A percentile compares a stretch with the other conserved stretches of the same genome.
phyloP scores from a whole-genome alignment of 2,329 filamentous ascomycete species.

The Metarhizium humberi region DNA sequence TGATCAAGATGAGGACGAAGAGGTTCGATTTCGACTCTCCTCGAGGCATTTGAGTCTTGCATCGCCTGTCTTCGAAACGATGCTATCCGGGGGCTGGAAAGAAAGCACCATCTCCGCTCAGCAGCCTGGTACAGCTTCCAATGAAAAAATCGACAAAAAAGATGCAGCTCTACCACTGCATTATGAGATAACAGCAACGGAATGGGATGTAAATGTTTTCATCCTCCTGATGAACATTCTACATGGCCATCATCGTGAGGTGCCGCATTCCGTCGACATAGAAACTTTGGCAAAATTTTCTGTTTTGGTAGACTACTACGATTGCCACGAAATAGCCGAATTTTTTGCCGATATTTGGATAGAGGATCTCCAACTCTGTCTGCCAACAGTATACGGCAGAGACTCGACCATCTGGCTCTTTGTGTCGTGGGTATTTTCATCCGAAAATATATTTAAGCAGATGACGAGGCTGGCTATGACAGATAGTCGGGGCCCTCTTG shows the following conservation, averaged over 20 bases:
- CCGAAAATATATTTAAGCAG: no score
- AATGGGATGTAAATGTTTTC: background rate
- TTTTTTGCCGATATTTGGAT: conserved; percentile 33
- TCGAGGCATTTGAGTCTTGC: conserved; percentile 25
- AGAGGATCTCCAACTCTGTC: background rate
- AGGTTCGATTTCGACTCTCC: conserved; percentile 14
- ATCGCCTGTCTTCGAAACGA: conserved; percentile 15
- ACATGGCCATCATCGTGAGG: background rate
- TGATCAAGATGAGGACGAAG: background rate
- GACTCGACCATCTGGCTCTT: no score
- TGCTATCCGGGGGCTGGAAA: conserved; percentile 5
- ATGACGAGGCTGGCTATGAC: no score
- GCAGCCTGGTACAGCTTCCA: conserved; percentile 7
- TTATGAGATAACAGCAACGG: background rate
- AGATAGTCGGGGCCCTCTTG: no score
- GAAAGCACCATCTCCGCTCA: conserved; percentile 19
- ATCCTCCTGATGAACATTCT: conserved; percentile 1
- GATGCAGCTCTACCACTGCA: background rate
- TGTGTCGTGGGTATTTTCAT: no score
- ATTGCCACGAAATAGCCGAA: conserved; percentile 31
- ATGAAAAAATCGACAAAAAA: background rate
- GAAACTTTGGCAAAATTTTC: conserved; percentile 33
- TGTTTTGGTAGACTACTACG: conserved; percentile 32
- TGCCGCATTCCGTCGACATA: conserved; percentile 19
- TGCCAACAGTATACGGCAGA: background rate